Evolutionary conservation across 2,329 filamentous ascomycete genomes (phyloP).

Genomic region (Cordyceps sp.): DNA sequence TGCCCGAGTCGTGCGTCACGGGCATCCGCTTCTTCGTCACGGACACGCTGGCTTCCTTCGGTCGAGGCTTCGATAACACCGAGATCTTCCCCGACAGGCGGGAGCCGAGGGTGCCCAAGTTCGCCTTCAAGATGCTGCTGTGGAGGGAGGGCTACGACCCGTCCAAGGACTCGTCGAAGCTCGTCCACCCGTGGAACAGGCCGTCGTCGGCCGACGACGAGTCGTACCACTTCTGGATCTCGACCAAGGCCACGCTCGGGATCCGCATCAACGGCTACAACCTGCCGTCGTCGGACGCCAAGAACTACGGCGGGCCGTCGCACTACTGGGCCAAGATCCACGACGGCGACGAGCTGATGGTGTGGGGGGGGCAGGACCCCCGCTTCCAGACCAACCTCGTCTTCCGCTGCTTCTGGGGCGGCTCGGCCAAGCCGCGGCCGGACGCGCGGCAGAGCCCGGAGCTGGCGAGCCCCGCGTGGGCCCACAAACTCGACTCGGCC

Average conservation of each 20-base stretch:
- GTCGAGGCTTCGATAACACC: constrained; percentile 53
- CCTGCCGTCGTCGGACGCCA: constrained; percentile 38
- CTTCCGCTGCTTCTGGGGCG: constrained; percentile 40
- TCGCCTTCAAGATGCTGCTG: constrained; percentile 62
- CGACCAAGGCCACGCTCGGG: constrained; percentile 61
- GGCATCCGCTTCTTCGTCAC: constrained; percentile 49
- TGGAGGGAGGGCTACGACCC: constrained; percentile 54
- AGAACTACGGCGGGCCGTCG: constrained; percentile 37
- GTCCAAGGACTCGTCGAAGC: constrained; percentile 33
- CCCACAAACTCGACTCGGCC: constrained; percentile 29
- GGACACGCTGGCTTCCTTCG: constrained; percentile 58
- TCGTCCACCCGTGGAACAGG: constrained; percentile 28
- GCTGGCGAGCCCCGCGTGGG: constrained; percentile 20
- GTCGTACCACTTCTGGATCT: constrained; percentile 54
- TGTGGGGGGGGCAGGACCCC: constrained; percentile 40
- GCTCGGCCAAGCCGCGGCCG: constrained; percentile 25
- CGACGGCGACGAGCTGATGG: constrained; percentile 59
- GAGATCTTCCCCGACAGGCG: constrained; percentile 41
- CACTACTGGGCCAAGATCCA: constrained; percentile 51
- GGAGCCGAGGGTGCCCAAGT: constrained; percentile 65
- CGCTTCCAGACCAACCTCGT: constrained; percentile 25
- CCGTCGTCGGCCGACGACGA: constrained; percentile 23
- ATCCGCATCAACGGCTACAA: constrained; percentile 62
- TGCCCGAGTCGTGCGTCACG: constrained; percentile 46
- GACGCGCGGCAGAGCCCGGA: constrained; percentile 11